These are phyloP conservation scores for Obelidium mucronatum DNA, from an alignment of 192 early-diverging fungal species.

Conservation along the genomic window DNA sequence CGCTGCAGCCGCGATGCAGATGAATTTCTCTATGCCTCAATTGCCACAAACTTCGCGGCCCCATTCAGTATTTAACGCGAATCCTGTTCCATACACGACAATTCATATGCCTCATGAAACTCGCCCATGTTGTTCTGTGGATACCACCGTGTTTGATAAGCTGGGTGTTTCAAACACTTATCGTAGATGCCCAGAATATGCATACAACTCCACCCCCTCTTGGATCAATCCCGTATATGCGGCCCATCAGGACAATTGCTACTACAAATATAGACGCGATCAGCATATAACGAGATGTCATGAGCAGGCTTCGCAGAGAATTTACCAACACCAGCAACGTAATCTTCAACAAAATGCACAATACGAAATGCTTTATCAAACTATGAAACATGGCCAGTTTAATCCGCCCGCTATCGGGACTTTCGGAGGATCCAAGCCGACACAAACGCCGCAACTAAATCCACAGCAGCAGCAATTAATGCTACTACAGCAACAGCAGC, in stretches of 20 bases:
- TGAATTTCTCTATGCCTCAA: no score
- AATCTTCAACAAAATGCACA: neutral
- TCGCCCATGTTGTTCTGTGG: slow-evolving; percentile 21
- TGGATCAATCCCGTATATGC: slow-evolving; percentile 6
- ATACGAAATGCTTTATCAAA: slow-evolving; percentile 6
- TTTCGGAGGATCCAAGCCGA: neutral
- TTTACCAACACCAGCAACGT: slow-evolving; percentile 1
- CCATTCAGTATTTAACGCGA: no score
- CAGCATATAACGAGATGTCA: neutral
- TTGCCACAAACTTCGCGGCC: no score
- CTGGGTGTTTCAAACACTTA: slow-evolving; percentile 1
- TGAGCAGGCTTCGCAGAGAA: neutral
- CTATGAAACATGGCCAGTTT: neutral
- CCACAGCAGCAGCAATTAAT: neutral
- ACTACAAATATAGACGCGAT: slow-evolving; percentile 3
- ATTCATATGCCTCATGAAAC: neutral
- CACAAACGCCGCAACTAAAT: neutral
- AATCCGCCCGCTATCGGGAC: neutral
- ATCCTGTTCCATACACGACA: neutral
- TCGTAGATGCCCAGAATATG: neutral
- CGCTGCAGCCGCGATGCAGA: no score
- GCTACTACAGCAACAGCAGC: neutral
- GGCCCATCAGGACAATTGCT: neutral
- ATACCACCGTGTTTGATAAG: slow-evolving; percentile 19
- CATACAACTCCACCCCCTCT: neutral